Evolutionary conservation across 2,329 filamentous ascomycete genomes (phyloP).

Genomic region (Myriosclerotinia scirpicola): DNA sequence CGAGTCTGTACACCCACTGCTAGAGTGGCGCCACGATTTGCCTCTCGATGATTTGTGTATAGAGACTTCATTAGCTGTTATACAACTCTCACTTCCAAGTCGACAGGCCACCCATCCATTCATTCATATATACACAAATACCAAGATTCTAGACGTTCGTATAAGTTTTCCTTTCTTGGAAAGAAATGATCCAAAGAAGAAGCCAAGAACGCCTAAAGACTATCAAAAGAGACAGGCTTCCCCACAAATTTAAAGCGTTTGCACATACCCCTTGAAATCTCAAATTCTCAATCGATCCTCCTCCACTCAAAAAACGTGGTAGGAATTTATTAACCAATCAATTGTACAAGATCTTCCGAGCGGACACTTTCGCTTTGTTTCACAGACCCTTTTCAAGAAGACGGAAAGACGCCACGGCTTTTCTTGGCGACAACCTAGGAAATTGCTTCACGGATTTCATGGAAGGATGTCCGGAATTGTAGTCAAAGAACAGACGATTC

Average conservation of each 20-base stretch:
- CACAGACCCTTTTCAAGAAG: constrained; percentile 6
- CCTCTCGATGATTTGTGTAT: no score
- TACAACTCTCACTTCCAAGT: no score
- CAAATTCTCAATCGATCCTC: neutral
- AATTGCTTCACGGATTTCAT: constrained; percentile 6
- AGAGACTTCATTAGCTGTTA: no score
- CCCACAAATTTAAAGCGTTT: neutral
- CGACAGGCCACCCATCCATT: no score
- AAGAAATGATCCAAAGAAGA: no score
- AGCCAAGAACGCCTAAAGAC: neutral
- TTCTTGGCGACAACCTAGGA: neutral
- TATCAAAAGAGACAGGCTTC: neutral
- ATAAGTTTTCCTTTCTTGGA: no score
- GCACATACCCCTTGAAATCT: constrained; percentile 4
- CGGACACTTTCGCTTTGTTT: neutral
- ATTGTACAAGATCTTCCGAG: neutral
- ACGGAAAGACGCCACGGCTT: constrained; percentile 9
- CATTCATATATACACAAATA: no score
- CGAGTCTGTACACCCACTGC: no score
- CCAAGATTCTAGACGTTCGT: no score
- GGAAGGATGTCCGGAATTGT: neutral
- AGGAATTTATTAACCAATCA: neutral
- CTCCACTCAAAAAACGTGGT: neutral
- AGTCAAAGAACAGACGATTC: constrained; percentile 18
- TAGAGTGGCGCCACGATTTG: no score